Evolutionary conservation across 1,284 basidiomycete species (phyloP).

Genomic region (Amylostereum areolatum): DNA sequence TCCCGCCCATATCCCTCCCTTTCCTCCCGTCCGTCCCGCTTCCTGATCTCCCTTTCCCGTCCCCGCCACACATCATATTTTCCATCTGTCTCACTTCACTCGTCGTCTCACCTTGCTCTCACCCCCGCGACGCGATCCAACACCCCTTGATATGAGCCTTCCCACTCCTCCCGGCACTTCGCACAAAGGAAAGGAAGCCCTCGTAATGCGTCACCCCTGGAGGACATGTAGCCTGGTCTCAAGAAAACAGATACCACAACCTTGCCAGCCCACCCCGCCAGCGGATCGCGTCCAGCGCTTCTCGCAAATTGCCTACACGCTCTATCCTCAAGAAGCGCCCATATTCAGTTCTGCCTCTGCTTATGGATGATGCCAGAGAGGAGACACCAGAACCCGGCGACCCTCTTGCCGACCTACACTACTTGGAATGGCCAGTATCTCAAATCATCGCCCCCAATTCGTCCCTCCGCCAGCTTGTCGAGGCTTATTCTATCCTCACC

Average conservation of each 20-base stretch:
- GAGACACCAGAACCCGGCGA: conserved; percentile 65
- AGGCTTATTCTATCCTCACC: conserved; percentile 64
- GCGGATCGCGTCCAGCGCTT: conserved; percentile 25
- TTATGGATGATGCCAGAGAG: conserved; percentile 45
- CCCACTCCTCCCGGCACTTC: conserved; percentile 11
- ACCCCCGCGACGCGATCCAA: neutral
- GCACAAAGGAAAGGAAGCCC: conserved; percentile 10
- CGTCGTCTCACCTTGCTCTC: neutral
- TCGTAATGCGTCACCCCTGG: neutral
- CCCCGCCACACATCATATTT: too few species aligned
- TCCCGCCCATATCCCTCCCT: too few species aligned
- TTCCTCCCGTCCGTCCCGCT: too few species aligned
- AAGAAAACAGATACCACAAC: conserved; percentile 11
- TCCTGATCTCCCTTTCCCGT: too few species aligned
- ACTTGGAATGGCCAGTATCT: conserved; percentile 55
- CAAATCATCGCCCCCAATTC: conserved; percentile 45
- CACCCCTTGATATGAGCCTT: conserved; percentile 9
- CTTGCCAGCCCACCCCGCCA: conserved; percentile 4
- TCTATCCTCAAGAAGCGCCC: conserved; percentile 60
- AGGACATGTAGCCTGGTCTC: conserved; percentile 12
- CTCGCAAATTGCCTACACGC: conserved; percentile 37
- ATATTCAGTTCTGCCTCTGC: conserved; percentile 27
- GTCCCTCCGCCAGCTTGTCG: conserved; percentile 51
- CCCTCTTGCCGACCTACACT: conserved; percentile 55
- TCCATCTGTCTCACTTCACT: too few species aligned